Conservation (phyloP, 257 asterid genomes). For the Jaltomata sinuosa region DNA sequence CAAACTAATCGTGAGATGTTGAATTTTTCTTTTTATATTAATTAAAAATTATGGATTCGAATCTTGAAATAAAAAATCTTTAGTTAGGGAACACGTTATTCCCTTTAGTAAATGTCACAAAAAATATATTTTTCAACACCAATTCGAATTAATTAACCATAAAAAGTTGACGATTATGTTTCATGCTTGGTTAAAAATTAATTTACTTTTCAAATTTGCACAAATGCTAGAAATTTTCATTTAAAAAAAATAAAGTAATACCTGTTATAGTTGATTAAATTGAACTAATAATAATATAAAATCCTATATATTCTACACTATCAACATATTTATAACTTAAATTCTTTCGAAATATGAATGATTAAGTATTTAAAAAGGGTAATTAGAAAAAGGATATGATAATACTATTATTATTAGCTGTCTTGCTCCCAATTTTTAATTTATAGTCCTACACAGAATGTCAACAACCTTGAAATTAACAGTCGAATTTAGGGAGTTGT, state of each 20-base stretch:
- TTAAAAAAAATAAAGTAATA: no score
- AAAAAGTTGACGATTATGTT: no score
- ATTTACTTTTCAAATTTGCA: no score
- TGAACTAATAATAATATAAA: no score
- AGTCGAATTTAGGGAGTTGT: neutral
- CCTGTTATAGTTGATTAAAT: no score
- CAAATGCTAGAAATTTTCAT: no score
- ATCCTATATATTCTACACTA: no score
- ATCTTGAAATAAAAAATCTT: neutral
- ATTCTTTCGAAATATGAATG: no score
- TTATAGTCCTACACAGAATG: neutral
- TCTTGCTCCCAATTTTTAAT: neutral
- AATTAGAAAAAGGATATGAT: neutral
- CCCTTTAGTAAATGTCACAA: neutral
- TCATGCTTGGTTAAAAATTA: neutral
- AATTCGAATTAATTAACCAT: no score
- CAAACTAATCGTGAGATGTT: neutral
- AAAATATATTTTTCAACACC: no score
- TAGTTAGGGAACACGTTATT: neutral
- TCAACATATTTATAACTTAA: no score
- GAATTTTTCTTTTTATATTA: neutral
- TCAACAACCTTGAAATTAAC: neutral
- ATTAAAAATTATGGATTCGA: neutral
- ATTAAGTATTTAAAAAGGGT: neutral
- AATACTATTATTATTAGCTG: neutral